Percentiles rank a stretch among this genome's conserved stretches.
Conservation (phyloP, 2,329 filamentous ascomycete genomes). For the Myriosclerotinia scirpicola region DNA sequence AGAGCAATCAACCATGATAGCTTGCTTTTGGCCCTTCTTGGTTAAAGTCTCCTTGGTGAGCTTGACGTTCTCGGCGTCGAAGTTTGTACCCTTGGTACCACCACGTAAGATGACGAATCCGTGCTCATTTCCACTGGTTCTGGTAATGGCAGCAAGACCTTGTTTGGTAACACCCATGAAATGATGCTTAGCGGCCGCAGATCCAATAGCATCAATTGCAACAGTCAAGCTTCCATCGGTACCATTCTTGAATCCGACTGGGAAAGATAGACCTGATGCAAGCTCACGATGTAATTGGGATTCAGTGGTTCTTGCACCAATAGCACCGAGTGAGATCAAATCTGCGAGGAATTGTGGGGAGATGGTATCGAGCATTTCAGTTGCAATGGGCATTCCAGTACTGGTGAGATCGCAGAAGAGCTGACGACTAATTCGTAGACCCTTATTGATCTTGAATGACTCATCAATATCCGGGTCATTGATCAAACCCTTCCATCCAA, state of each 20-base stretch:
- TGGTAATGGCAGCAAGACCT: constrained; percentile 89
- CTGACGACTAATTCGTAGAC: constrained; percentile 85
- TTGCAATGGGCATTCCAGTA: constrained; percentile 89
- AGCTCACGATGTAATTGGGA: constrained; percentile 95
- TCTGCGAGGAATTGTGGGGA: constrained; percentile 97
- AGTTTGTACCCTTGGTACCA: constrained; percentile 91
- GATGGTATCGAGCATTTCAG: constrained; percentile 98
- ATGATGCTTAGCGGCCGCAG: constrained; percentile 82
- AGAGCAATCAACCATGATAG: constrained; percentile 98
- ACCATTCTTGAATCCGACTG: constrained; percentile 99
- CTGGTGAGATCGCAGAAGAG: constrained; percentile 88
- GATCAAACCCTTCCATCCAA: constrained; percentile 99
- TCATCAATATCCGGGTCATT: constrained; percentile 98
- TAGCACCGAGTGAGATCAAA: constrained; percentile 90
- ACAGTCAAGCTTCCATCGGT: constrained; percentile 90
- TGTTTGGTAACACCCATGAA: constrained; percentile 99
- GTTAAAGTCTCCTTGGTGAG: constrained; percentile 73
- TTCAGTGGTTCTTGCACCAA: constrained; percentile 94
- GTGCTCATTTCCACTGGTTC: constrained; percentile 91
- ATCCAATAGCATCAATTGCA: constrained; percentile 93
- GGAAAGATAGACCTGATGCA: constrained; percentile 92
- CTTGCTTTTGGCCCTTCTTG: constrained; percentile 81
- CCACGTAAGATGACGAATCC: constrained; percentile 96
- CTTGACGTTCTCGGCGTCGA: constrained; percentile 80
- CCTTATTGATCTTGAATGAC: constrained; percentile 99